A percentile compares a stretch with the other conserved stretches of the same genome.
phyloP scores from a whole-genome alignment of 2,329 filamentous ascomycete genomes.

The Colletotrichum nymphaeae region DNA sequence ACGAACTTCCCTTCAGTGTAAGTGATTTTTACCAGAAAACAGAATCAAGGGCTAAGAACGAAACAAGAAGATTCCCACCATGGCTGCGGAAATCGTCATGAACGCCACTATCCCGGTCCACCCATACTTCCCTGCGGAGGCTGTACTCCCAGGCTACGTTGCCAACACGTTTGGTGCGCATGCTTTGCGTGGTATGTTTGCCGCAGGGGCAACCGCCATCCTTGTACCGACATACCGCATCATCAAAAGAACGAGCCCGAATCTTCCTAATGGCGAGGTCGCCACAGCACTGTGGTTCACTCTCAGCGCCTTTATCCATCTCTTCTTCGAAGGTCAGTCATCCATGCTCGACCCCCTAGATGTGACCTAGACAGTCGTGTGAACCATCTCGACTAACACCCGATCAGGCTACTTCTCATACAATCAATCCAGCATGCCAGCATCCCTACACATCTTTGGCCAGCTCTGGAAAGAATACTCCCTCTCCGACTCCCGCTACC shows the following conservation, averaged over 20 bases:
- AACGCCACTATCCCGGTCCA: slow-evolving; percentile 51
- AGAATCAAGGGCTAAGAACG: not conserved
- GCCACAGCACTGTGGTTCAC: slow-evolving; percentile 79
- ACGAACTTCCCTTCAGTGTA: not conserved
- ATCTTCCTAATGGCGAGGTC: slow-evolving; percentile 65
- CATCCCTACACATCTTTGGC: slow-evolving; percentile 56
- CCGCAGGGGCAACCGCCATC: slow-evolving; percentile 64
- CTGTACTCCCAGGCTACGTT: slow-evolving; percentile 71
- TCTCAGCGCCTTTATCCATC: slow-evolving; percentile 68
- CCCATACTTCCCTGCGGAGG: slow-evolving; percentile 78
- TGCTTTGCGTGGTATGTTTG: slow-evolving; percentile 70
- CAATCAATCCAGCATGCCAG: slow-evolving; percentile 54
- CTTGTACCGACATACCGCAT: slow-evolving; percentile 67
- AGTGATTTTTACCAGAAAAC: not conserved
- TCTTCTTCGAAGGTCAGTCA: slow-evolving; percentile 53
- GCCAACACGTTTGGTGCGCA: slow-evolving; percentile 73
- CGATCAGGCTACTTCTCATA: slow-evolving; percentile 60
- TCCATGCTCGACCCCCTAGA: too few relatives aligned
- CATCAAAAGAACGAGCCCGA: slow-evolving; percentile 63
- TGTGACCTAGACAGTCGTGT: too few relatives aligned
- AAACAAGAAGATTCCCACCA: not conserved
- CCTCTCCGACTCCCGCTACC: slow-evolving; percentile 66
- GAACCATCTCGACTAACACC: not conserved
- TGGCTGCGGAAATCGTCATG: slow-evolving; percentile 3
- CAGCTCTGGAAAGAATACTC: slow-evolving; percentile 71